Conservation (phyloP, 108 stramenopile species). For the Fragilaria crotonensis region DNA sequence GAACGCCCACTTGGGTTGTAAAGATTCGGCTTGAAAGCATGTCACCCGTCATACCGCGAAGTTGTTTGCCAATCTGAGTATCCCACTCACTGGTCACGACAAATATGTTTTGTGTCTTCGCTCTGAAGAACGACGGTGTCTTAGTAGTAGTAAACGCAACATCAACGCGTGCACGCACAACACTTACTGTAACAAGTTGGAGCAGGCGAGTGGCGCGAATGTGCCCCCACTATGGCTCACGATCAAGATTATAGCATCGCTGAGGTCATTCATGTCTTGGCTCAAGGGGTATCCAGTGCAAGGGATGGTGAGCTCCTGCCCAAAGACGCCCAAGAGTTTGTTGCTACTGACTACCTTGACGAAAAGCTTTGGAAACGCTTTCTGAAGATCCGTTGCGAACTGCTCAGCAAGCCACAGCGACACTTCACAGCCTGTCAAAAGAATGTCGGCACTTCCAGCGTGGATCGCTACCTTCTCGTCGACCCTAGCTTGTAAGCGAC, state of each 20-base stretch:
- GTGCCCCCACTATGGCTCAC: conserved; percentile 66
- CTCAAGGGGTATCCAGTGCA: conserved; percentile 45
- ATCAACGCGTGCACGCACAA: too few species aligned
- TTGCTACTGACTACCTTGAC: conserved; percentile 60
- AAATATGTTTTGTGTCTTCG: conserved; percentile 39
- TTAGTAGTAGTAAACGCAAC: conserved; percentile 2
- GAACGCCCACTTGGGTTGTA: conserved; percentile 54
- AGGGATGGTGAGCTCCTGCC: conserved; percentile 58
- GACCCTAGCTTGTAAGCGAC: conserved; percentile 20
- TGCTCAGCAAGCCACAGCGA: conserved; percentile 82
- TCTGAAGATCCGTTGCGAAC: conserved; percentile 68
- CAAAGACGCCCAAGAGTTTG: conserved; percentile 68
- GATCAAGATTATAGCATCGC: conserved; percentile 65
- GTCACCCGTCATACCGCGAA: conserved; percentile 26
- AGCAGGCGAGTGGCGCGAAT: conserved; percentile 60
- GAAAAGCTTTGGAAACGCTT: conserved; percentile 58
- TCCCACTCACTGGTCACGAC: conserved; percentile 58
- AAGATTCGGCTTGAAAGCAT: conserved; percentile 45
- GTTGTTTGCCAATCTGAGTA: conserved; percentile 66
- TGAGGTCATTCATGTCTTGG: conserved; percentile 24
- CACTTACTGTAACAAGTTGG: conserved; percentile 42
- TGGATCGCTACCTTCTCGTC: conserved; percentile 26
- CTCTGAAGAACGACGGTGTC: not conserved
- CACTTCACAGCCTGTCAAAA: conserved; percentile 75
- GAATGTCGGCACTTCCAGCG: conserved; percentile 41